Evolutionary conservation across 306 rosid genomes (phyloP).

Genomic region (Glycyrrhiza uralensis): DNA sequence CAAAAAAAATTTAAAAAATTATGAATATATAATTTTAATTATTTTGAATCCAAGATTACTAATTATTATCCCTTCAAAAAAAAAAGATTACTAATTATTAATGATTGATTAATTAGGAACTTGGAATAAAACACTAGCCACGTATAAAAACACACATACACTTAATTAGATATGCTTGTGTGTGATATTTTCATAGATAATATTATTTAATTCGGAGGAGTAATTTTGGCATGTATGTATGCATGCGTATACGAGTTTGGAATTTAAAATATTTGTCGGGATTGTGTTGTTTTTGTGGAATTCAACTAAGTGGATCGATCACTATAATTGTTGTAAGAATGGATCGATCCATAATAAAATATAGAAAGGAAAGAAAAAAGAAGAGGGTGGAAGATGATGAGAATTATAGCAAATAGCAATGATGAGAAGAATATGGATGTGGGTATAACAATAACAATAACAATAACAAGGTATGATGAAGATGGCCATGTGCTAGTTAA

Average conservation of each 20-base stretch:
- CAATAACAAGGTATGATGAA: constrained; percentile 44
- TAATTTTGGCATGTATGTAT: constrained; percentile 6
- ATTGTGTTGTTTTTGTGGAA: constrained; percentile 40
- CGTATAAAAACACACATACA: neutral
- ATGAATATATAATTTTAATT: no score
- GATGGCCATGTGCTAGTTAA: constrained; percentile 61
- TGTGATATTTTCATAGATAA: neutral
- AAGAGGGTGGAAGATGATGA: constrained; percentile 7
- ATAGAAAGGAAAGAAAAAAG: neutral
- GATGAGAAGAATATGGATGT: constrained; percentile 39
- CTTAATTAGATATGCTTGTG: neutral
- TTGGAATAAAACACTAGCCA: neutral
- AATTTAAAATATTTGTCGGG: constrained; percentile 51
- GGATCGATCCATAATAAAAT: neutral
- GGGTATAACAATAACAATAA: neutral
- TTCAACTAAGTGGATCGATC: constrained; percentile 32
- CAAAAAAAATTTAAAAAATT: no score
- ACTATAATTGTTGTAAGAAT: constrained; percentile 14
- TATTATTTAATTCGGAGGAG: neutral
- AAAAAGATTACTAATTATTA: no score
- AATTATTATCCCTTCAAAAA: no score
- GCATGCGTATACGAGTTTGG: constrained; percentile 25
- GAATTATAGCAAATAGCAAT: constrained; percentile 1
- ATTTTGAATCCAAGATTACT: no score
- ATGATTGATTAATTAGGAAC: neutral